These are phyloP conservation scores for Aspergillus piperis DNA, from an alignment of 2,329 filamentous ascomycete species.

Conservation along the genomic window DNA sequence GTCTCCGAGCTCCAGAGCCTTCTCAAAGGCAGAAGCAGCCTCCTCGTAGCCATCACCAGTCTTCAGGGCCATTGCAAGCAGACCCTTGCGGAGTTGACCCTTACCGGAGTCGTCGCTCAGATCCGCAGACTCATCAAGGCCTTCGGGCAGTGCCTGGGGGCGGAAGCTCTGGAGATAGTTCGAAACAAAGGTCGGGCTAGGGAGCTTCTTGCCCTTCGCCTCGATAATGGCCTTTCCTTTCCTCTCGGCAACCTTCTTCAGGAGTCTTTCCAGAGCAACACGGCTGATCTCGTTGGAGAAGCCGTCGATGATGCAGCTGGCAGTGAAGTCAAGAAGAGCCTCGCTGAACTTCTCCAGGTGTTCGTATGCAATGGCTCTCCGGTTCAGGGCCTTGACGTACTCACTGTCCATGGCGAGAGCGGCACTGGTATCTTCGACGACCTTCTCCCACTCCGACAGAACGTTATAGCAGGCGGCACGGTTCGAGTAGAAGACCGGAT, in stretches of 20 bases:
- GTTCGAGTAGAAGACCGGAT: constrained; percentile 99
- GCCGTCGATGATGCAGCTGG: constrained; percentile 97
- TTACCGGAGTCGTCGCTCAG: constrained; percentile 75
- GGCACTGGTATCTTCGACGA: constrained; percentile 94
- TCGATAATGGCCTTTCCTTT: constrained; percentile 89
- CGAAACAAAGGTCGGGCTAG: constrained; percentile 93
- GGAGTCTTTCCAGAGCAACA: constrained; percentile 82
- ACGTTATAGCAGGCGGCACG: constrained; percentile 97
- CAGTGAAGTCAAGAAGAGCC: constrained; percentile 94
- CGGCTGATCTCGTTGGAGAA: constrained; percentile 92
- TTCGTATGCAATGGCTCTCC: constrained; percentile 94
- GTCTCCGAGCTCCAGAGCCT: constrained; percentile 78
- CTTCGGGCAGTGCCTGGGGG: constrained; percentile 72
- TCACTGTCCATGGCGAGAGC: constrained; percentile 90
- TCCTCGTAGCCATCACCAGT: constrained; percentile 91
- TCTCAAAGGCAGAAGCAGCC: constrained; percentile 81
- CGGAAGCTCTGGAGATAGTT: constrained; percentile 99
- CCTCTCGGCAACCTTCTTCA: constrained; percentile 95
- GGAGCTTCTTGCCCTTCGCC: constrained; percentile 79
- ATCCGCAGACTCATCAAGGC: constrained; percentile 79
- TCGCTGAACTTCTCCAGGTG: constrained; percentile 89
- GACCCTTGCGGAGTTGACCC: constrained; percentile 80
- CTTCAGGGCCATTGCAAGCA: constrained; percentile 78
- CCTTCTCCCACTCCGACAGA: constrained; percentile 88
- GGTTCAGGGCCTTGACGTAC: constrained; percentile 97